A percentile compares a stretch with the other conserved stretches of the same genome.
Evolutionary conservation across 345 rosid genomes (phyloP).

Genomic region (Microthlaspi erraticum): DNA sequence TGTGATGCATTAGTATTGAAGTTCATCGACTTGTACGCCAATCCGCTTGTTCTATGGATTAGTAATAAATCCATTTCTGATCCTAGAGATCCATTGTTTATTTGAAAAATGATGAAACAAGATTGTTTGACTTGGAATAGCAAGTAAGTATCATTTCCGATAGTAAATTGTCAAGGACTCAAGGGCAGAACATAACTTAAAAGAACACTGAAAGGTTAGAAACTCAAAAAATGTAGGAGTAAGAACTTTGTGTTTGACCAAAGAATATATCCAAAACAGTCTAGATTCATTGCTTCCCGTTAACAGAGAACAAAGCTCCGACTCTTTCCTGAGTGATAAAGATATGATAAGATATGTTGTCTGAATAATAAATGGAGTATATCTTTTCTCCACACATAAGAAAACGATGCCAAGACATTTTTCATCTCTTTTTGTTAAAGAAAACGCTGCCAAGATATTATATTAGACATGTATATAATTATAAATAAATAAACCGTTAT

Average conservation of each 20-base stretch:
- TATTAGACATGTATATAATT: no score
- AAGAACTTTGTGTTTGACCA: constrained; percentile 20
- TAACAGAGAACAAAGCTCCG: constrained; percentile 11
- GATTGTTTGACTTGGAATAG: neutral
- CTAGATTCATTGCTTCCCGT: constrained; percentile 31
- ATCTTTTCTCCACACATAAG: constrained; percentile 1
- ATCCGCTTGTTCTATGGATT: neutral
- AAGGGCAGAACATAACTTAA: no score
- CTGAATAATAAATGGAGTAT: neutral
- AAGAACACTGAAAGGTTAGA: constrained; percentile 12
- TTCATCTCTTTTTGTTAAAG: no score
- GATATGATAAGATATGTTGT: constrained; percentile 16
- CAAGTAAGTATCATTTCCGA: neutral
- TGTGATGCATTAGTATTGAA: no score
- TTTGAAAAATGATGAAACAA: neutral
- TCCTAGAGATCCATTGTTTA: neutral
- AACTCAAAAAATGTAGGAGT: constrained; percentile 7
- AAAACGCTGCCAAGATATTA: no score
- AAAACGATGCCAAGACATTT: no score
- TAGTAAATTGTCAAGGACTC: neutral
- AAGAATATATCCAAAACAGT: constrained; percentile 17
- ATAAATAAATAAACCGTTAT: no score
- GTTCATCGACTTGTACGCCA: no score
- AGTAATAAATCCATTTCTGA: neutral
- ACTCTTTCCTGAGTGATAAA: neutral